These are phyloP conservation scores for Acacia concinna DNA, from an alignment of 331 rosid genomes.

Conservation along the genomic window DNA sequence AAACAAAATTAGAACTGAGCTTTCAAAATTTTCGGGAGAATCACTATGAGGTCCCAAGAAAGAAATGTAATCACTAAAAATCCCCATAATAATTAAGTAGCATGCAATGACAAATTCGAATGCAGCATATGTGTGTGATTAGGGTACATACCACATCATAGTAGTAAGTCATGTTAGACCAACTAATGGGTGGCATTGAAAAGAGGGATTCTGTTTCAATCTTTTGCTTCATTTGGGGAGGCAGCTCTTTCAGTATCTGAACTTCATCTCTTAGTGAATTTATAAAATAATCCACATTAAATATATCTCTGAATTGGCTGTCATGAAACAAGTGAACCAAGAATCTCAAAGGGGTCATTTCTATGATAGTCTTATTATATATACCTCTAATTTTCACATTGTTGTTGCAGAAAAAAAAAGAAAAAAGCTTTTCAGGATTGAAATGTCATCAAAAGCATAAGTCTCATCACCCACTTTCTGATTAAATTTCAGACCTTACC, in stretches of 20 bases:
- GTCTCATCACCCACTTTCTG: not conserved
- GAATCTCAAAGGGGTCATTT: not conserved
- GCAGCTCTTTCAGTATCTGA: slow-evolving; percentile 60
- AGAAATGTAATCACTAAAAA: not conserved
- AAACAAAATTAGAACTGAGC: not conserved
- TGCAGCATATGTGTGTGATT: not conserved
- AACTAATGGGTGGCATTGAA: slow-evolving; percentile 83
- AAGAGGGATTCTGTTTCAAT: slow-evolving; percentile 34
- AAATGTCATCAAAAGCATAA: not conserved
- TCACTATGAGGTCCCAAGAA: too few species aligned
- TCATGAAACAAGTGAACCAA: slow-evolving; percentile 11
- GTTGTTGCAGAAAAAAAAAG: not conserved
- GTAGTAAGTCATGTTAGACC: slow-evolving; percentile 82
- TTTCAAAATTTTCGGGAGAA: not conserved
- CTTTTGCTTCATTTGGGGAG: slow-evolving; percentile 54
- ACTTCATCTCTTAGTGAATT: slow-evolving; percentile 66
- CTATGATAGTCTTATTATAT: not conserved
- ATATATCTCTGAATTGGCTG: slow-evolving; percentile 77
- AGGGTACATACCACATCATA: slow-evolving; percentile 23
- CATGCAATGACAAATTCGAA: too few species aligned
- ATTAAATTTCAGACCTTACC: slow-evolving; percentile 38
- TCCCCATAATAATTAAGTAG: too few species aligned
- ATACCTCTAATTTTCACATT: not conserved
- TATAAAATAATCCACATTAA: slow-evolving; percentile 71
- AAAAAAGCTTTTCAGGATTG: not conserved